Base-by-base conservation (phyloP, 345 rosid species). In the Boechera stricta region DNA sequence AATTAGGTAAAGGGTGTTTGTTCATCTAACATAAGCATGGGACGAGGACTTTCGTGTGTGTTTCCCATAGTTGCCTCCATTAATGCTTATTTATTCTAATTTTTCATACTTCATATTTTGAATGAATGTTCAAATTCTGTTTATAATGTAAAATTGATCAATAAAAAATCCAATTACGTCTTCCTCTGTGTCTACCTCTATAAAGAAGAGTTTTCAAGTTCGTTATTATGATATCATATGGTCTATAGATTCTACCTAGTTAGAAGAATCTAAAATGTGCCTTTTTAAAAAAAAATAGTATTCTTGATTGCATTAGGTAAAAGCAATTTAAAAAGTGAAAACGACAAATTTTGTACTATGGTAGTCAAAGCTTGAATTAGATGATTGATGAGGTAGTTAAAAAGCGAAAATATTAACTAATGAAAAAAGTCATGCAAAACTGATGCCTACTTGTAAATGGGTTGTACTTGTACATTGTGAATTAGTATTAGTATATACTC, bases 1-100 rank as follows among this genome's bases (percentile, higher is more conserved):
- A 47, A 29, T 71, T 64, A 71, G 72, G 77, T 77, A 13, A 64
- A 44, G 28, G 59, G 71, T 63, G 72, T 64, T 64, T 39, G 81
- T 71, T 77, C 36, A 77, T 77, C 81, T 77, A 77, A 77, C 41
- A 52, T 70, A 48, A 36, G 47, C 72, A 71, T 71, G 72, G 67
- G 67, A 36, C 31, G 42, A 56, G 21, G 77, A 77, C 72, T 71
- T 77, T 71, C 55, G 72, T 64, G 47, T 47, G 60, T 47, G 47
- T 64, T 77, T 77, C 81, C 73, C 71, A 70, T 45, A 47, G 21
- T 26, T 53, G 2, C 11, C 71, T 24, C 15, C 11, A 65, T 57
- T 48, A 64, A 56, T 64, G 67, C 52, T 48, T 68, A 38, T 38
- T 49, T 52, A 9, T 28, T 47, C 54, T 44, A 7, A 4, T 5